Evolutionary conservation across 495 filamentous ascomycete species (phyloP).

Genomic region (Hypomontagnella monticulosa): DNA sequence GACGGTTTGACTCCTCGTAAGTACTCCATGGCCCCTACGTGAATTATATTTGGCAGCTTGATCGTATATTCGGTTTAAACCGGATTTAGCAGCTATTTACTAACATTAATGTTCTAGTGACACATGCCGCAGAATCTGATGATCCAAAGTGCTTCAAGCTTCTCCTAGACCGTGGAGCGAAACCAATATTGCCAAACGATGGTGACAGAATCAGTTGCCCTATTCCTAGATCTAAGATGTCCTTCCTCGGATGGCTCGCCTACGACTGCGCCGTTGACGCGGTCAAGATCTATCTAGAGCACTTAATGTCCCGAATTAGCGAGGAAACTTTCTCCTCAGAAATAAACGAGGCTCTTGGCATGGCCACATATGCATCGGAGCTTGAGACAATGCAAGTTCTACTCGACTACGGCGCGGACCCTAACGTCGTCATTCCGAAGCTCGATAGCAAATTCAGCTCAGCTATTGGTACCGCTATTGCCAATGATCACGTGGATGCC

Average conservation of each 20-base stretch:
- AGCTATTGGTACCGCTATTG: slow-evolving; percentile 9
- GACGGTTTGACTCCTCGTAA: slow-evolving; percentile 18
- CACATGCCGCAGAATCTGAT: background rate
- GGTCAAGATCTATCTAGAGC: slow-evolving; percentile 9
- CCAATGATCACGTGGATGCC: background rate
- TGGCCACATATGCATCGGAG: background rate
- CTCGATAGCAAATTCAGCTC: background rate
- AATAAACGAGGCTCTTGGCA: slow-evolving; percentile 7
- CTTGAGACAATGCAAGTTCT: background rate
- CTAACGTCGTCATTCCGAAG: slow-evolving; percentile 2
- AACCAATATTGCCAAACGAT: background rate
- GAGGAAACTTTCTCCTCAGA: slow-evolving; percentile 4
- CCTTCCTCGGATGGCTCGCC: slow-evolving; percentile 12
- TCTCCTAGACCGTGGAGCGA: slow-evolving; percentile 17
- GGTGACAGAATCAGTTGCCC: background rate
- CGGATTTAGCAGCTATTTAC: background rate
- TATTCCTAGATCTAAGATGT: background rate
- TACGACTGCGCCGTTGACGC: background rate
- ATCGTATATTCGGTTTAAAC: too few species aligned
- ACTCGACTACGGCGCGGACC: slow-evolving; percentile 17
- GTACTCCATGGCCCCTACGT: background rate
- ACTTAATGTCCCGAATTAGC: slow-evolving; percentile 5
- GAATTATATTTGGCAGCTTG: too few species aligned
- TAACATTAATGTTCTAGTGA: slow-evolving; percentile 2
- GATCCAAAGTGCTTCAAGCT: slow-evolving; percentile 9